These are phyloP conservation scores for Lipomyces spencermartinsiae DNA, from an alignment of 805 yeast species.

Conservation along the genomic window DNA sequence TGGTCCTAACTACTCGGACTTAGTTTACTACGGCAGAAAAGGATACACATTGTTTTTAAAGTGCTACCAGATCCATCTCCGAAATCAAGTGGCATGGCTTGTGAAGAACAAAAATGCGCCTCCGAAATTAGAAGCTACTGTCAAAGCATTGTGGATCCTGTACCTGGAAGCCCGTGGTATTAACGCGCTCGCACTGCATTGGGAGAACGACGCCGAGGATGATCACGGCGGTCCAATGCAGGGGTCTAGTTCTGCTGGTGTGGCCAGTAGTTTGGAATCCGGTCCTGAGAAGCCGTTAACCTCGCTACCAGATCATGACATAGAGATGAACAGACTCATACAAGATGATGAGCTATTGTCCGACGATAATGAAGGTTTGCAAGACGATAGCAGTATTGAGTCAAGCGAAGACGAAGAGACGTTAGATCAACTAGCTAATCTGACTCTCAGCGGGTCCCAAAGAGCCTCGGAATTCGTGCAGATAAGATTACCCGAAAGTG, in stretches of 20 bases:
- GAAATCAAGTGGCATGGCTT: slow-evolving; percentile 55
- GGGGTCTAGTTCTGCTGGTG: not conserved
- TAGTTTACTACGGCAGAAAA: slow-evolving; percentile 54
- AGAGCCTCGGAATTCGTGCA: slow-evolving; percentile 18
- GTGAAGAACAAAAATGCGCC: slow-evolving; percentile 45
- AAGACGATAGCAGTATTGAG: not conserved
- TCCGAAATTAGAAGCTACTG: slow-evolving; percentile 36
- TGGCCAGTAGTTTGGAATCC: not conserved
- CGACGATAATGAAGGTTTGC: not conserved
- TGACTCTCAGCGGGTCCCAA: slow-evolving; percentile 16
- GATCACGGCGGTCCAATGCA: not conserved
- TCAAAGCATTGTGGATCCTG: slow-evolving; percentile 32
- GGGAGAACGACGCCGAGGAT: slow-evolving; percentile 8
- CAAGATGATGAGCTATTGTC: not conserved
- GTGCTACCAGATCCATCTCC: slow-evolving; percentile 59
- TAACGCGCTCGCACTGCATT: slow-evolving; percentile 10
- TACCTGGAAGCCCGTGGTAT: slow-evolving; percentile 34
- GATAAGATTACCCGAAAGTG: slow-evolving; percentile 24
- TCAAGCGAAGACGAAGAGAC: not conserved
- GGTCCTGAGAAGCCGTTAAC: slow-evolving; percentile 3
- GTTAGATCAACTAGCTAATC: slow-evolving; percentile 3
- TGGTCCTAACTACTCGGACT: not conserved
- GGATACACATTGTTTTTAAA: slow-evolving; percentile 55
- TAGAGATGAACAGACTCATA: not conserved
- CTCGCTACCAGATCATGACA: not conserved